Conservation (phyloP, 139 green algal genomes). For the Chlorella sp. region DNA sequence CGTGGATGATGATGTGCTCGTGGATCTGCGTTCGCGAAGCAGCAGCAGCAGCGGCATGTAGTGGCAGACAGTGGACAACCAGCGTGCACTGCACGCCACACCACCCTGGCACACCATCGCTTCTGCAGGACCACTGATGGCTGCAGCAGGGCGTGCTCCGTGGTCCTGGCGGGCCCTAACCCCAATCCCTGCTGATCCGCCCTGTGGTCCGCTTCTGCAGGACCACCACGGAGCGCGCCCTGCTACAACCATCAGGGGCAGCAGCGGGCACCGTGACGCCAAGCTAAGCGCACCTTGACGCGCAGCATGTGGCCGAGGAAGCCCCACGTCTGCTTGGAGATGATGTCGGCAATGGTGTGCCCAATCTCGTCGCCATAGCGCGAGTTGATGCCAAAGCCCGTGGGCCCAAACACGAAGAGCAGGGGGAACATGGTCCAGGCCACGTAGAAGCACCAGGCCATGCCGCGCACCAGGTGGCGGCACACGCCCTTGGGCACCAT, state of each 20-base stretch:
- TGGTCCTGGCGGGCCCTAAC: too few species aligned
- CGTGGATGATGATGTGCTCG: conserved; percentile 51
- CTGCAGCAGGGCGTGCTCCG: too few species aligned
- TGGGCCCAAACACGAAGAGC: conserved; percentile 46
- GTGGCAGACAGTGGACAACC: too few species aligned
- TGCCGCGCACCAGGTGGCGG: conserved; percentile 28
- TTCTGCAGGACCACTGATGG: too few species aligned
- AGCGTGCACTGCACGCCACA: too few species aligned
- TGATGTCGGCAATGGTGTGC: conserved; percentile 38
- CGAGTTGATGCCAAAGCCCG: conserved; percentile 19
- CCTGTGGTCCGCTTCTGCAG: too few species aligned
- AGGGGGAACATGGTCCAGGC: conserved; percentile 50
- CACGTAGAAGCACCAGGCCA: conserved; percentile 43
- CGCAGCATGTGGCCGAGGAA: conserved; percentile 41
- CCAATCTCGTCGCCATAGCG: conserved; percentile 21
- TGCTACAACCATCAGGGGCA: too few species aligned
- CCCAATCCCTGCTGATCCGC: too few species aligned
- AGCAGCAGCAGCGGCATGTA: not conserved
- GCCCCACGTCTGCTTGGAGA: conserved; percentile 56
- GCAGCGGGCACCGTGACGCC: too few species aligned
- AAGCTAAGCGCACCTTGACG: conserved; percentile 40
- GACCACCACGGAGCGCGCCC: too few species aligned
- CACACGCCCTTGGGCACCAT: conserved; percentile 49
- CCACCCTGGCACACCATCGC: not conserved
- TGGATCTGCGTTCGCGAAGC: conserved; percentile 31